Conservation (phyloP, 768 basidiomycete species). For the Rhodotorula sphaerocarpa region DNA sequence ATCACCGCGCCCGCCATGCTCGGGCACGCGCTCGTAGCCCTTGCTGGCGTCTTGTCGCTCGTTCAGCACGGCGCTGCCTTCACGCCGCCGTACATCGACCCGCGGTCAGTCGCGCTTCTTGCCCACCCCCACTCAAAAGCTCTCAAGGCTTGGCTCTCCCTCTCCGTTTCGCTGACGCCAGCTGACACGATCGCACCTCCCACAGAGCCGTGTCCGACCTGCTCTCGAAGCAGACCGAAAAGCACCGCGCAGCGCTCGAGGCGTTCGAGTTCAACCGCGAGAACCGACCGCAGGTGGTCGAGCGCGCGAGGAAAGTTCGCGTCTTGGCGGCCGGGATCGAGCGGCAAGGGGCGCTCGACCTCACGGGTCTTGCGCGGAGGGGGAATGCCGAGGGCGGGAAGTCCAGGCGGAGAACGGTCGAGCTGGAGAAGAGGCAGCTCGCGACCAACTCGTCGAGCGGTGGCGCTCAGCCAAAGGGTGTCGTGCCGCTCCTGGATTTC, state of each 20-base stretch:
- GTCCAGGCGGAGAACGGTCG: neutral
- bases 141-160: too few species aligned
- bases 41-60: neutral
- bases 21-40: neutral
- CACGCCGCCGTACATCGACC: neutral
- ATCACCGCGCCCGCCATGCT: too few species aligned
- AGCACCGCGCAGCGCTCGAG: neutral
- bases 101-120: neutral
- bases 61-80: neutral
- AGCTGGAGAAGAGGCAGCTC: neutral
- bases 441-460: neutral
- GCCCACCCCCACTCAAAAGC: neutral
- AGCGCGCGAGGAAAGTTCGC: neutral
- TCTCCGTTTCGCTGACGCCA: neutral
- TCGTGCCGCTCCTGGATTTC: conserved; percentile 6
- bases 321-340: neutral
- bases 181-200: neutral
- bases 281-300: neutral
- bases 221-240: too few species aligned
- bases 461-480: too few species aligned
- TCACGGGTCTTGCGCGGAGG: neutral
- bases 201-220: neutral
- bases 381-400: neutral
- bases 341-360: neutral
- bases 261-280: neutral